A percentile compares a stretch with the other conserved stretches of the same genome.
These are phyloP conservation scores for Linnemannia hyalina DNA, from an alignment of 192 early-diverging fungal species.

Conservation along the genomic window DNA sequence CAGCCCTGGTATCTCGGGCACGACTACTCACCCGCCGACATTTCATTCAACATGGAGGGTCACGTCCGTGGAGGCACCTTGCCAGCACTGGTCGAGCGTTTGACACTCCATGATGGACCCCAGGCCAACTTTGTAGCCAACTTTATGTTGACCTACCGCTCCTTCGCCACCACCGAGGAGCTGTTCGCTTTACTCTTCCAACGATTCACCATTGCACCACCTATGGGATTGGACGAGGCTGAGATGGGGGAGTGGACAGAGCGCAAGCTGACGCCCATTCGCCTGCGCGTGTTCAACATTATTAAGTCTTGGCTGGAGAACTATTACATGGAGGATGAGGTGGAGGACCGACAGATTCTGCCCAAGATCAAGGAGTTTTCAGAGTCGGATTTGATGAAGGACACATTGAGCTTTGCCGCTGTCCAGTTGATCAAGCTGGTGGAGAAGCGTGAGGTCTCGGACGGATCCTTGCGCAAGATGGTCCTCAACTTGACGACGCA, in stretches of 20 bases:
- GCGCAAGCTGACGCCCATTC: conserved; percentile 88
- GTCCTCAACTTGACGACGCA: conserved; percentile 71
- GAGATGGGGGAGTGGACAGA: conserved; percentile 87
- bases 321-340: conserved; percentile 85
- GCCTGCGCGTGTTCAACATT: conserved; percentile 95
- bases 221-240: conserved; percentile 66
- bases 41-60: conserved; percentile 89
- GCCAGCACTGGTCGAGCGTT: conserved; percentile 84
- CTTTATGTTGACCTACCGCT: conserved; percentile 95
- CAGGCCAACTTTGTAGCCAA: conserved; percentile 89
- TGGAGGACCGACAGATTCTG: conserved; percentile 77
- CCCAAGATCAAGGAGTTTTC: conserved; percentile 79
- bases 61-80: conserved; percentile 93
- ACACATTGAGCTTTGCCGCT: conserved; percentile 76
- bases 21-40: conserved; percentile 80
- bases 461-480: conserved; percentile 70
- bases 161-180: conserved; percentile 86
- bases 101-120: conserved; percentile 89
- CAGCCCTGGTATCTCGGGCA: conserved; percentile 86
- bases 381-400: conserved; percentile 76
- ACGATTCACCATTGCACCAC: conserved; percentile 86
- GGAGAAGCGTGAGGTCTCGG: conserved; percentile 77
- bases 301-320: conserved; percentile 97
- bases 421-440: conserved; percentile 83
- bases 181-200: conserved; percentile 80